Base-by-base conservation (phyloP, 495 filamentous ascomycete genomes). In the Neurospora sp. region DNA sequence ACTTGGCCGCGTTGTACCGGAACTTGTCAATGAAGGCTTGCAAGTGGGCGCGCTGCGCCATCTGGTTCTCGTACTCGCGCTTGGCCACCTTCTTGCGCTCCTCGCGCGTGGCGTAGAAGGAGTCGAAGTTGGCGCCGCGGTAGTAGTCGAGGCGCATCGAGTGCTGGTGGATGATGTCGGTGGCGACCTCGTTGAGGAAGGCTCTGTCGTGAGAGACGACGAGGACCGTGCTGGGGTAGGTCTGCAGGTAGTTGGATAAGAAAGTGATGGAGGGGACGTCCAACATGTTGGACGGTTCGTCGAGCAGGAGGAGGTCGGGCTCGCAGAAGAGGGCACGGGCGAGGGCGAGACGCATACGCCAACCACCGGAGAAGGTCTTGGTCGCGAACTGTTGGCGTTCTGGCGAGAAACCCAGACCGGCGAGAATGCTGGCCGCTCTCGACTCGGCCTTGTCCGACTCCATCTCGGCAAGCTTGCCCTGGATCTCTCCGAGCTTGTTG, bases 231-330 rank as follows among this genome's bases (percentile, higher is more conserved):
- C 93, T 97, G 4, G 95, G 94, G 79, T 99, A 99, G 65, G 86
- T 85, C 79, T 97, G 93, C 7, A 99, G 92, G 77, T 99, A 99
- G 78, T 93, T 97, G 16, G 96, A 92, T 78, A 99, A 87, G 89
- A 98, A 99, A 70, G 96, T 97, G 76, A 98, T 98, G n/a, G 96
- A 98, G 8, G 96, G 96, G 74, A 98, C 96, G 82, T 99, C 96
- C 93, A 99, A 94, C 96, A 99, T 99, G 90, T 99, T 99, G 69
- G 96, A 98, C 79, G 96, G 96, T 89, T 99, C 95, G 84, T 99
- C 96, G 78, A 99, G 93, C 77, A 99, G 88, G 74, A 99, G 86
- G 31, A 99, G 84, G 83, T 99, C 96, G 41, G 96, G 96, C 81
- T 99, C 96, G 85, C 96, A 99, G 87, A 99, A 99, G 44, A 99